These are phyloP conservation scores for Calycina herbarum DNA, from an alignment of 2,329 filamentous ascomycete genomes.

Conservation along the genomic window DNA sequence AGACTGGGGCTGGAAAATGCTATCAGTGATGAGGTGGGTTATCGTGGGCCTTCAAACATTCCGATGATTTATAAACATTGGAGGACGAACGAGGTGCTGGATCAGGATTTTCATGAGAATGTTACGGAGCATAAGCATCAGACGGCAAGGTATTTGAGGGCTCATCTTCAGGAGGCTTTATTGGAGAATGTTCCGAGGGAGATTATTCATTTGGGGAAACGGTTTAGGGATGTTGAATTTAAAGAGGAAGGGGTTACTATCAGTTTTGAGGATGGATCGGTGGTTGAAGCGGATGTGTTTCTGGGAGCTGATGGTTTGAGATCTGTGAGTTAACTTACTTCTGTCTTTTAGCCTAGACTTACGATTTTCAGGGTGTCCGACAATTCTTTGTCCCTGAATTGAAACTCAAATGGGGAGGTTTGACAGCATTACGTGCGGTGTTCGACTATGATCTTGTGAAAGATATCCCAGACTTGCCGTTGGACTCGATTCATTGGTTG, in stretches of 20 bases:
- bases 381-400: slow-evolving; percentile 34
- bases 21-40: slow-evolving; percentile 38
- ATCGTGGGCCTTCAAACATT: slow-evolving; percentile 35
- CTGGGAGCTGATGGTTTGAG: slow-evolving; percentile 41
- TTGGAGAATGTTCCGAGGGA: slow-evolving; percentile 35
- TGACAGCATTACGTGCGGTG: slow-evolving; percentile 40
- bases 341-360: too few relatives aligned
- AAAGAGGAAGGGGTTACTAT: slow-evolving; percentile 28
- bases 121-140: slow-evolving; percentile 37
- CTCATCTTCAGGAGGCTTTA: slow-evolving; percentile 40
- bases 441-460: slow-evolving; percentile 39
- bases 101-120: slow-evolving; percentile 36
- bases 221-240: slow-evolving; percentile 26
- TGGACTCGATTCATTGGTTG: slow-evolving; percentile 41
- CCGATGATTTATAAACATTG: slow-evolving; percentile 42
- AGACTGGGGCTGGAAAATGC: slow-evolving; percentile 39
- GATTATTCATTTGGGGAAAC: slow-evolving; percentile 38
- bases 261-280: slow-evolving; percentile 37
- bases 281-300: slow-evolving; percentile 35
- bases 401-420: slow-evolving; percentile 40
- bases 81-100: slow-evolving; percentile 42
- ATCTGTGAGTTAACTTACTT: slow-evolving; percentile 29
- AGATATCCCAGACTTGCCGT: slow-evolving; percentile 37
- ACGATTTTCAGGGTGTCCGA: slow-evolving; percentile 25
- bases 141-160: slow-evolving; percentile 40